Evolutionary conservation across 352 stramenopile species (phyloP), one percentile per base, ranked within the genome.

Genomic region (Phytophthora litchii): DNA sequence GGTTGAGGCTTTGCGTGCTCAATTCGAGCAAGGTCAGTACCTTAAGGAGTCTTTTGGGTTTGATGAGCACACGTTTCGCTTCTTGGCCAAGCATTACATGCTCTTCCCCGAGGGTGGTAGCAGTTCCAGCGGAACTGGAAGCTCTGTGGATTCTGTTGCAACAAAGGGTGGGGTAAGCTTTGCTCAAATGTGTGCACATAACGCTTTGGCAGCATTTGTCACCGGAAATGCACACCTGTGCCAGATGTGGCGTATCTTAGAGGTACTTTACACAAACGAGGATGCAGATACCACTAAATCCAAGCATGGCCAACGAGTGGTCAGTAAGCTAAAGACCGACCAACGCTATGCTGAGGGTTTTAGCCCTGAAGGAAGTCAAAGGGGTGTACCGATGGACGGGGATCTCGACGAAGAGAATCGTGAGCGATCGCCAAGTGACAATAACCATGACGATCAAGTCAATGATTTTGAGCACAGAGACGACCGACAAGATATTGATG

Each of bases 201-300:
- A 95, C 32, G 87, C 87, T 9, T 73, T 93, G 32, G 87, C 82
- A 14, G 78, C 85, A 9, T 86, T 91, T 44, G 80, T 92, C 23
- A 80, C 84, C 0, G 83, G 83, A 2, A 91, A 92, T 46, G 46
- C 75, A 4, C 81, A 92, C 41, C 49, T 94, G 42, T 89, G 81
- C 25, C 84, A 93, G 21, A 95, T 92, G 82, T 95, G 87, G 87
- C 86, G 84, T 8, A 92, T 95, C 47, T 56, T 95, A 7, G 75
- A 94, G 10, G 78, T 95, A 16, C 49, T 95, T 12, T 94, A 83
- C 37, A 61, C 63, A n/a, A 74, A 83, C 16, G 66, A 80, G 29
- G 61, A 70, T 27, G 54, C 53, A 29, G 59, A 70, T 25, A 35
- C 47, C 0, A 19, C 34, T 16, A 64, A 60, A 14, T 17, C 16